Evolutionary conservation across 495 filamentous ascomycete species (phyloP).

Genomic region (Aspergillus panamensis): DNA sequence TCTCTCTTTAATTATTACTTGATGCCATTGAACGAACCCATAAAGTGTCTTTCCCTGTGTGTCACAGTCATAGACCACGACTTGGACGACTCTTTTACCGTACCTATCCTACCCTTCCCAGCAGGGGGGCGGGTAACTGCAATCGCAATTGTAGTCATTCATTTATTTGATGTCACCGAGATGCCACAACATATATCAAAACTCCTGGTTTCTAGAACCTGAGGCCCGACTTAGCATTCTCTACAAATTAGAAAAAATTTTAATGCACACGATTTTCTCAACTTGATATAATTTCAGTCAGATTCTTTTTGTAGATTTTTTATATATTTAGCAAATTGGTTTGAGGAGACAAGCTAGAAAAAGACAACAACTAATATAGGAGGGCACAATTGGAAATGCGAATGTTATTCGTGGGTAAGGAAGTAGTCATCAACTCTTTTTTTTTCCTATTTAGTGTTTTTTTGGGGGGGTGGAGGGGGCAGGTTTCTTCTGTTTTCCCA

Average conservation of each 20-base stretch:
- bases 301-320: neutral
- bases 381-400: neutral
- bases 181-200: neutral
- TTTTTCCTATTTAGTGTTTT: constrained; percentile 5
- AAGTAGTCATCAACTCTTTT: neutral
- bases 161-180: neutral
- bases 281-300: neutral
- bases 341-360: neutral
- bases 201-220: neutral
- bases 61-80: constrained; percentile 6
- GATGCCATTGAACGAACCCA: neutral
- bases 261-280: neutral
- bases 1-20: neutral
- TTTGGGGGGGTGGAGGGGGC: too few species aligned
- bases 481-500: neutral
- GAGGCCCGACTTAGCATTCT: neutral
- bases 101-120: neutral
- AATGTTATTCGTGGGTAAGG: too few species aligned
- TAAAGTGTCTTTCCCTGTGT: constrained; percentile 5
- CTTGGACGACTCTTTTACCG: neutral
- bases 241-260: neutral
- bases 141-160: constrained; percentile 5
- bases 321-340: neutral
- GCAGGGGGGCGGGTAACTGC: neutral
- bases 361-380: neutral